Evolutionary conservation across 2,329 filamentous ascomycete genomes (phyloP), one percentile per base, ranked within the genome.

Genomic region (Drechslerella dactyloides): DNA sequence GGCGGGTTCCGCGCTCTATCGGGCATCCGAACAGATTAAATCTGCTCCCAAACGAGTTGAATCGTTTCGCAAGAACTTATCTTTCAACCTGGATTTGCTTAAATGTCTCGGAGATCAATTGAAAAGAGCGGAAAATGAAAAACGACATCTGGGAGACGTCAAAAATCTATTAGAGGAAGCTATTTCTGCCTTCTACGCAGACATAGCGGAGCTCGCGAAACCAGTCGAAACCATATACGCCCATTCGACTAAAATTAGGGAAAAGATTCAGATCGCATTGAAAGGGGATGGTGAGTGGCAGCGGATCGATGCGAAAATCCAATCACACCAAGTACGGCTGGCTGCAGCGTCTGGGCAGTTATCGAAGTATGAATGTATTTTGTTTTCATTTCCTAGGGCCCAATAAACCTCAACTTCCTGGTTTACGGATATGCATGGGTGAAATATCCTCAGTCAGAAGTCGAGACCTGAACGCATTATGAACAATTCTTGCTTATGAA

Each of bases 261-360:
- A 13, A 17, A 44, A 44, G 13, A 15, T 44, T 44, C 40, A 44
- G 40, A 44, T 44, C 40, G 40, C 40, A 44, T 17, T 44, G 17
- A 44, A 3, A 15, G 40, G 40, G 13, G 40, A 44, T 5, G 40
- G 40, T 17, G 40, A 44, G 40, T 44, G 40, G 40, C 40, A 44
- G 40, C 40, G 23, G 23, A 64, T 64, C 37, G 66, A 64, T 59
- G 15, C 37, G 5, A 59, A 40, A 48, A 55, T 72, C 2, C 55
- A 52, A 27, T 23, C 35, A n/a, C 59, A 72, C 15, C 60, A 64
- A 42, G 23, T 33, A 21, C 59, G 33, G 66, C 54, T 72, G 55
- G 60, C 46, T 72, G 55, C 66, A 23, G 66, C 60, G 6, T 72
- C 66, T 64, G 60, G 40, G 66, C 66, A 72, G 60, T 56, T 72